Base-by-base conservation (phyloP, 441 rosid species). In the Isatis lusitanica region DNA sequence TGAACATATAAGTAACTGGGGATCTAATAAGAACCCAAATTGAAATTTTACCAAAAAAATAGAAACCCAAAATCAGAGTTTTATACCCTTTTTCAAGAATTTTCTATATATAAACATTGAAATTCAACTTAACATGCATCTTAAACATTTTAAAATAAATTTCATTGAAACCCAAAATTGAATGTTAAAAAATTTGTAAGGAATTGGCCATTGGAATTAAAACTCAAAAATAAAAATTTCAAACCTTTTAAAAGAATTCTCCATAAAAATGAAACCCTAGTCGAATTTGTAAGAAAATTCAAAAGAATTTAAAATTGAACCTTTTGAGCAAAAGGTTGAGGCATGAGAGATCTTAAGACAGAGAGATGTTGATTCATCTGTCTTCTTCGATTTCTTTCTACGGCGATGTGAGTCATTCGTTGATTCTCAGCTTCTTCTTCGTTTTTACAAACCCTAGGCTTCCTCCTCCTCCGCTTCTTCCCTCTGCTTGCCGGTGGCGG, bases 321-420 rank as follows among this genome's bases (percentile, higher is more conserved):
- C 97, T 93, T 87, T 75, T 89, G 97, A 63, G 87, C 87, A 77
- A 86, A 90, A 53, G 93, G 85, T 52, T 81, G 85, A 60, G 98
- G 98, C 98, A 90, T 89, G 84, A 91, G 96, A 56, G 96, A 87
- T 72, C 88, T 78, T 64, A 93, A 77, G 74, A 84, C 88, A 62
- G 94, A 81, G 15, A 91, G 90, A 78, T 91, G 90, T 60, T 90
- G 91, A 79, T 91, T 91, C 94, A 91, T 91, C 75, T 80, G 94
- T 84, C 86, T 91, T 47, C 97, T 83, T 15, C 97, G 74, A 21
- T 93, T 93, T 79, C 98, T 86, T 78, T 91, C 98, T 10, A 91
- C 94, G 17, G 96, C 83, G 85, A 93, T 93, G 85, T 91, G 98
- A 52, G 92, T 86, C 93, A 91, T 91, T 81, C 98, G 81, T 75